Evolutionary conservation across 768 basidiomycete species (phyloP).

Genomic region (Termitomyces heimii): DNA sequence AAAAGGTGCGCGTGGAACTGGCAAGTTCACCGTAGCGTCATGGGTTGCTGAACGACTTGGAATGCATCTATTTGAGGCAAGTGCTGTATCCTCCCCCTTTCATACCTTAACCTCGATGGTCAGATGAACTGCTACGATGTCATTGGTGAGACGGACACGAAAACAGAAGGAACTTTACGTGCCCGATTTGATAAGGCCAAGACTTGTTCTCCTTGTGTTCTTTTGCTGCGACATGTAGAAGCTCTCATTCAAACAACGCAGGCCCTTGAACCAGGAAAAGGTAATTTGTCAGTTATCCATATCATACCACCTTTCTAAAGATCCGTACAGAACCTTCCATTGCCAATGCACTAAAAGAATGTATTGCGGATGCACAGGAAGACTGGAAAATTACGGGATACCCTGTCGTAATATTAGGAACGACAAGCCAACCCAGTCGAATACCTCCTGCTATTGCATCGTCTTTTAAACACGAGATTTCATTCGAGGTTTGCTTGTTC

Average conservation of each 20-base stretch:
- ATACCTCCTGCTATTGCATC: conserved; percentile 58
- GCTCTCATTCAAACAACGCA: conserved; percentile 72
- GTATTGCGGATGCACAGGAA: conserved; percentile 47
- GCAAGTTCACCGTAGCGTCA: conserved; percentile 66
- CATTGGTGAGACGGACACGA: conserved; percentile 68
- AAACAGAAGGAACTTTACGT: conserved; percentile 68
- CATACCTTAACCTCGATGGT: neutral
- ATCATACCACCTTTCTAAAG: neutral
- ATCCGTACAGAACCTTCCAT: conserved; percentile 48
- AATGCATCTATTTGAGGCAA: conserved; percentile 75
- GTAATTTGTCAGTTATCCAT: conserved; percentile 24
- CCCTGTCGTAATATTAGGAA: conserved; percentile 74
- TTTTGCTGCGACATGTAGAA: conserved; percentile 76
- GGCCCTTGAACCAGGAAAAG: conserved; percentile 56
- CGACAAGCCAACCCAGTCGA: conserved; percentile 58
- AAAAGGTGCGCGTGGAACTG: conserved; percentile 73
- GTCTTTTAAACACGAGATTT: conserved; percentile 83
- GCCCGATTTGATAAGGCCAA: conserved; percentile 74
- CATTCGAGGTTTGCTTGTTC: conserved; percentile 51
- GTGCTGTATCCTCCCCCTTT: neutral
- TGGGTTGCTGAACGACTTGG: conserved; percentile 59
- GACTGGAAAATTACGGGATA: conserved; percentile 57
- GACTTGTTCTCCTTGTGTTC: conserved; percentile 76
- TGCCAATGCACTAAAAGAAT: conserved; percentile 54
- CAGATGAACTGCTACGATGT: conserved; percentile 87